phyloP scores from a whole-genome alignment of 2,329 filamentous ascomycete genomes.

The Diaporthe sp. region DNA sequence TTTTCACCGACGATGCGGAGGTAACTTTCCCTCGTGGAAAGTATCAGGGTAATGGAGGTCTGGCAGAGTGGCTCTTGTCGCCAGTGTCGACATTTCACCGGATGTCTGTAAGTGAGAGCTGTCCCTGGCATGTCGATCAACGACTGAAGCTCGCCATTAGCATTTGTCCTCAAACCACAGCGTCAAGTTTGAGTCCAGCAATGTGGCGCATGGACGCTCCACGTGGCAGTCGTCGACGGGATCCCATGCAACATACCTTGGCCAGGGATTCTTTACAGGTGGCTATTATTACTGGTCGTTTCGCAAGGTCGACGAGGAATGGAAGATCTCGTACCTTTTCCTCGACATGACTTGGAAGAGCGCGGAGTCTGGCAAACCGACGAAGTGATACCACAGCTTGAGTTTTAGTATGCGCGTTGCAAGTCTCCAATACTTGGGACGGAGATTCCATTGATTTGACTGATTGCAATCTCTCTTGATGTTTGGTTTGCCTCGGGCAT shows the following conservation, averaged over 20 bases:
- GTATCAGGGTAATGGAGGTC: not conserved
- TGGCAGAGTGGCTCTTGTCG: constrained; percentile 7
- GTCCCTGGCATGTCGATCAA: too few relatives aligned
- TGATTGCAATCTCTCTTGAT: not conserved
- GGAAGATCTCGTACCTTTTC: constrained; percentile 9
- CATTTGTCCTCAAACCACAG: constrained; percentile 20
- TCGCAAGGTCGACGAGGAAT: not conserved
- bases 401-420: too few relatives aligned
- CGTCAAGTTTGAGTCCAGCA: constrained; percentile 6
- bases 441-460: not conserved
- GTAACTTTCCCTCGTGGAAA: not conserved
- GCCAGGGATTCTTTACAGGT: not conserved
- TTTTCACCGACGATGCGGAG: constrained; percentile 1
- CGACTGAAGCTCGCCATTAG: not conserved
- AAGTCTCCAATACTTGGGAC: not conserved
- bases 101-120: not conserved
- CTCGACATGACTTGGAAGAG: constrained; percentile 4
- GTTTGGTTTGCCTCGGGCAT: not conserved
- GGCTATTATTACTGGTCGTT: constrained; percentile 21
- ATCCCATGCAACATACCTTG: not conserved
- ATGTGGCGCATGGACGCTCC: not conserved
- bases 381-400: not conserved
- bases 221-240: constrained; percentile 1
- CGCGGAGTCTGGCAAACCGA: not conserved
- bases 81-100: not conserved